phyloP scores from a whole-genome alignment of 352 stramenopile genomes.

The Peronospora belbahrii region DNA sequence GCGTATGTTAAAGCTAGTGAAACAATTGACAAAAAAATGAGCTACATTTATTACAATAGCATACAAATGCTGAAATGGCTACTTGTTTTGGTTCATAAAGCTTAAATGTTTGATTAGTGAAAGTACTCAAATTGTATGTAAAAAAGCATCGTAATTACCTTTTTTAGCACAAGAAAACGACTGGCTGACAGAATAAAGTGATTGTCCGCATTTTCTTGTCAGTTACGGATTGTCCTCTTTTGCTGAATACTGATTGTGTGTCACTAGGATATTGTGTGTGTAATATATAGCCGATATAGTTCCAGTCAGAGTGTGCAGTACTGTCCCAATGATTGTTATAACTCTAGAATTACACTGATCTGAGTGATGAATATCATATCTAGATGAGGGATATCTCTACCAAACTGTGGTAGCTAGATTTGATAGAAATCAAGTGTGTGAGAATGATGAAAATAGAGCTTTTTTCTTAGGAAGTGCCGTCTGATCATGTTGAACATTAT shows the following conservation, averaged over 20 bases:
- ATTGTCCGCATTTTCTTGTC: neutral
- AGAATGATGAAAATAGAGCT: slow-evolving; percentile 63
- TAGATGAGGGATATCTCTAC: slow-evolving; percentile 34
- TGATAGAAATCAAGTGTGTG: slow-evolving; percentile 12
- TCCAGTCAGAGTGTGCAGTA: too few relatives aligned
- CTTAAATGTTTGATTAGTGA: slow-evolving; percentile 1
- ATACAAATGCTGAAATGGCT: too few relatives aligned
- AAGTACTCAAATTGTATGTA: too few relatives aligned
- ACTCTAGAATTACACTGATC: slow-evolving; percentile 76
- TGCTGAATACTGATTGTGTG: too few relatives aligned
- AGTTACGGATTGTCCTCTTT: slow-evolving; percentile 6
- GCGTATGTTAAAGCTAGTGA: too few relatives aligned
- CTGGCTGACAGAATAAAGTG: slow-evolving; percentile 7
- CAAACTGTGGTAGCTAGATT: neutral
- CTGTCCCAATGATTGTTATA: slow-evolving; percentile 29
- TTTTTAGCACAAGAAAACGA: slow-evolving; percentile 17
- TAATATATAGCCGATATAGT: too few relatives aligned
- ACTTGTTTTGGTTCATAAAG: too few relatives aligned
- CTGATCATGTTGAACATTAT: slow-evolving; percentile 73
- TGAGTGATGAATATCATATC: slow-evolving; percentile 52
- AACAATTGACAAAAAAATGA: too few relatives aligned
- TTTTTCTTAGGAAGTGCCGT: slow-evolving; percentile 67
- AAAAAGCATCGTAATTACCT: slow-evolving; percentile 12
- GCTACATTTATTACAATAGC: too few relatives aligned
- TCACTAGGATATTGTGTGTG: too few relatives aligned